phyloP scores from a whole-genome alignment of 441 rosid species.

The Aquilaria agallochum region DNA sequence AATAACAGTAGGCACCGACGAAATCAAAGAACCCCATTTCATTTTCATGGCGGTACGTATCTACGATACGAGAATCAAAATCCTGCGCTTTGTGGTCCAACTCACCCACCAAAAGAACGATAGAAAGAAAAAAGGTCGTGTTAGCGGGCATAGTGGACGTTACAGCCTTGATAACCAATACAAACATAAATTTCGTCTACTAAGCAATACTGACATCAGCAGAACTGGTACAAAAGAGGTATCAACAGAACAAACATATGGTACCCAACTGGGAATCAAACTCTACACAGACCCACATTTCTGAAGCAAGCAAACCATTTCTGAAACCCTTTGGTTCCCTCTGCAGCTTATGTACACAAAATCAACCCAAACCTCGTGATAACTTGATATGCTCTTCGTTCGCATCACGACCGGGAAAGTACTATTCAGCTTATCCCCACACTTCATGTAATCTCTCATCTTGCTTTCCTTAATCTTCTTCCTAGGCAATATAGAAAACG shows the following conservation, averaged over 20 bases:
- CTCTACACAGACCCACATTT: constrained; percentile 12
- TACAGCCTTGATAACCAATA: too few species aligned
- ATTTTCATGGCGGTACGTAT: too few species aligned
- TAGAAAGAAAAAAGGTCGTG: too few species aligned
- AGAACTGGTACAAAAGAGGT: too few species aligned
- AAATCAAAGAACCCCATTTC: too few species aligned
- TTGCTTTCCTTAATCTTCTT: constrained; percentile 15
- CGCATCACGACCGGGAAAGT: neutral
- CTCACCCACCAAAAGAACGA: too few species aligned
- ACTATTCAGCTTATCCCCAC: neutral
- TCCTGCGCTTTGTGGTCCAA: too few species aligned
- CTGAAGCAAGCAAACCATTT: constrained; percentile 11
- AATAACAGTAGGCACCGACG: too few species aligned
- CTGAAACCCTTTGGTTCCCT: constrained; percentile 6
- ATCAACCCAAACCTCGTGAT: constrained; percentile 18
- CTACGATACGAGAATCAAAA: too few species aligned
- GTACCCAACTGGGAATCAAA: neutral
- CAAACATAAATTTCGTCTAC: too few species aligned
- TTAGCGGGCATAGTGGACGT: too few species aligned
- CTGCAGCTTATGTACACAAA: constrained; percentile 21
- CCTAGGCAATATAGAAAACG: constrained; percentile 13
- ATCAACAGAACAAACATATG: neutral
- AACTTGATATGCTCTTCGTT: neutral
- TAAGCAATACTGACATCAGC: too few species aligned
- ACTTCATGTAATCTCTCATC: neutral